Base-by-base conservation (phyloP, 2,329 filamentous ascomycete species). In the Grosmannia serpens region DNA sequence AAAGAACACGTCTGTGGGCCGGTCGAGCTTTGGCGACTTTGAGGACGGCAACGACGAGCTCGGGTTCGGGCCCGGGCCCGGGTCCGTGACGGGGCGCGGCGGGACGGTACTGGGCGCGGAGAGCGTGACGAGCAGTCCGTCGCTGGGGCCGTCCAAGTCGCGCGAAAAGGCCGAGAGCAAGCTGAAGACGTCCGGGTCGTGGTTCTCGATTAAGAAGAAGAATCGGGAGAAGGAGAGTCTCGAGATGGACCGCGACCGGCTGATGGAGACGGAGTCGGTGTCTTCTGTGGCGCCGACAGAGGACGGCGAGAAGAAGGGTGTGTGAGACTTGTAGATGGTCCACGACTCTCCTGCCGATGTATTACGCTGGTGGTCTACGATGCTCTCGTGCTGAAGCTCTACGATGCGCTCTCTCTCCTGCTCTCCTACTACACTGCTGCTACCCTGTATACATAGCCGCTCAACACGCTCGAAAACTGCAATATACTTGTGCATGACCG, bases 191-290 rank as follows among this genome's bases (percentile, higher is more conserved):
- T 52, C 61, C 13, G 73, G 73, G 49, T 81, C 79, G 76, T 75
- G 79, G 63, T 82, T 82, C 67, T 77, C 79, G 50, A 81, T 81
- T 67, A 83, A 81, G 70, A 83, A 83, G 73, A 82, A 80, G 69
- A 78, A 75, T 62, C 80, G 77, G 64, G 78, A 81, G 51, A 81
- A 78, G 71, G 79, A 82, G 64, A 80, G 78, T 63, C 64, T 79
- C 62, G 81, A 84, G 52, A 66, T 78, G 29, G 81, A 83, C 46
- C 67, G 72, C 58, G 69, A 72, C 22, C 65, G 63, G 57, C 41
- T 58, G 44, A 50, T 55, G n/a, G 62, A 64, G 46, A 60, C 58
- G 15, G 63, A 63, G 9, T 59, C 59, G 10, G 50, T 44, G n/a
- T 60, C 60, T 2, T 64, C 62, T 15, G 17, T 59, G 52, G 57